Conservation (phyloP, 2,329 filamentous ascomycete genomes). For the Trichoderma sp. region DNA sequence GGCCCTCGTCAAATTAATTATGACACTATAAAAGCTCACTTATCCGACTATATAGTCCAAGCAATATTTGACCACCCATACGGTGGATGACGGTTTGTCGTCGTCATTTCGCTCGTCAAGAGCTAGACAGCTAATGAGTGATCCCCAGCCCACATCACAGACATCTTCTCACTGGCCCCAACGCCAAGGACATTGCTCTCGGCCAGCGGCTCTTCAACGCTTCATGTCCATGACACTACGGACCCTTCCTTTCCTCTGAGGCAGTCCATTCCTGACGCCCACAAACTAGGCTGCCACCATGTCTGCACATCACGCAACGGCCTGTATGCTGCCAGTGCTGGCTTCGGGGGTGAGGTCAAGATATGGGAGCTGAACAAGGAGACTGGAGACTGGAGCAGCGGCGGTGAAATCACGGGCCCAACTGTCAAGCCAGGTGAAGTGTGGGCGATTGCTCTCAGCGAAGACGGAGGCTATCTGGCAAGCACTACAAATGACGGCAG, state of each 20-base stretch:
- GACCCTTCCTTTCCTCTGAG: slow-evolving; percentile 70
- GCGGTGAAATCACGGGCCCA: slow-evolving; percentile 42
- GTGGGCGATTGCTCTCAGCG: slow-evolving; percentile 85
- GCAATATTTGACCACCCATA: slow-evolving; percentile 94
- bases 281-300: slow-evolving; percentile 90
- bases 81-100: slow-evolving; percentile 74
- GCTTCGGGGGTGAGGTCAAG: slow-evolving; percentile 86
- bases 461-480: slow-evolving; percentile 81
- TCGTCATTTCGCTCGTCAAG: slow-evolving; percentile 27
- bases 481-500: slow-evolving; percentile 83
- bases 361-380: slow-evolving; percentile 68
- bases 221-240: slow-evolving; percentile 76
- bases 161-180: slow-evolving; percentile 80
- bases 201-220: slow-evolving; percentile 76
- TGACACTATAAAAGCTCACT: neutral
- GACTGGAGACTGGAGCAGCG: slow-evolving; percentile 50
- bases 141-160: slow-evolving; percentile 69
- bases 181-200: slow-evolving; percentile 75
- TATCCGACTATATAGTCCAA: slow-evolving; percentile 66
- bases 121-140: slow-evolving; percentile 20
- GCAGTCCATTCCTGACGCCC: slow-evolving; percentile 76
- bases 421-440: slow-evolving; percentile 65
- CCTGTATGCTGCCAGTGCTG: slow-evolving; percentile 72
- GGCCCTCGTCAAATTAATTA: neutral
- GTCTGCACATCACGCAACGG: slow-evolving; percentile 69